Percentiles rank a stretch among this genome's conserved stretches.
phyloP scores from a whole-genome alignment of 1,284 basidiomycete genomes.

The Exsudoporus floridanus region DNA sequence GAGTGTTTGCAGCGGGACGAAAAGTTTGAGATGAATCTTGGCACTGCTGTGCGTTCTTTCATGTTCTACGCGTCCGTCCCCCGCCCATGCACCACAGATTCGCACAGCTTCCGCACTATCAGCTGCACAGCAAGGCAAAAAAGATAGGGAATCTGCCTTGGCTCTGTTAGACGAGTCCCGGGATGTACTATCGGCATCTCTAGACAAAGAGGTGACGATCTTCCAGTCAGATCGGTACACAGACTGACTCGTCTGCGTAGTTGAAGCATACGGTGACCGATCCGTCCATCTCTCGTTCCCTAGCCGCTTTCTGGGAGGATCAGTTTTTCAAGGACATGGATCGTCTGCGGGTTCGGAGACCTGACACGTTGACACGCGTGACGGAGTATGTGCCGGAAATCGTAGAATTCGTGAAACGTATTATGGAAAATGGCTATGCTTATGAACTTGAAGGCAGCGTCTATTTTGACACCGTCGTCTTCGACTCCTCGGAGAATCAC shows the following conservation, averaged over 20 bases:
- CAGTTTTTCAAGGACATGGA: slow-evolving; percentile 94
- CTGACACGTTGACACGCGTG: slow-evolving; percentile 92
- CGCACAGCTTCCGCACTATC: slow-evolving; percentile 54
- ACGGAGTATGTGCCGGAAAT: slow-evolving; percentile 98
- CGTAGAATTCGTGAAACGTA: slow-evolving; percentile 83
- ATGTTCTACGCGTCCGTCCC: slow-evolving; percentile 10
- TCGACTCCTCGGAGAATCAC: slow-evolving; percentile 75
- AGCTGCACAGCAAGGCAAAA: slow-evolving; percentile 43
- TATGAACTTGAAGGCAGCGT: slow-evolving; percentile 90
- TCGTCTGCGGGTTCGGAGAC: slow-evolving; percentile 81
- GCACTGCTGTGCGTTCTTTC: slow-evolving; percentile 59
- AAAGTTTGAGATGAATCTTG: slow-evolving; percentile 87
- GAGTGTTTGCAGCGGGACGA: slow-evolving; percentile 78
- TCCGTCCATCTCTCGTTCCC: slow-evolving; percentile 80
- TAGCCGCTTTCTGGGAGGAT: slow-evolving; percentile 89
- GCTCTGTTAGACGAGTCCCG: slow-evolving; percentile 70
- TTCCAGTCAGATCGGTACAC: background rate
- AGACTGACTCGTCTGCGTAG: slow-evolving; percentile 40
- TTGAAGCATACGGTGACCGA: slow-evolving; percentile 82
- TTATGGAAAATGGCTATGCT: slow-evolving; percentile 87
- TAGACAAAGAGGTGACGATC: slow-evolving; percentile 70
- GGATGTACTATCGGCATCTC: slow-evolving; percentile 71
- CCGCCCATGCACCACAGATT: slow-evolving; percentile 40
- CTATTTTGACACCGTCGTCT: slow-evolving; percentile 92
- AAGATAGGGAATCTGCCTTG: slow-evolving; percentile 50